Evolutionary conservation across 345 rosid genomes (phyloP).

Genomic region (Syzygium grande): DNA sequence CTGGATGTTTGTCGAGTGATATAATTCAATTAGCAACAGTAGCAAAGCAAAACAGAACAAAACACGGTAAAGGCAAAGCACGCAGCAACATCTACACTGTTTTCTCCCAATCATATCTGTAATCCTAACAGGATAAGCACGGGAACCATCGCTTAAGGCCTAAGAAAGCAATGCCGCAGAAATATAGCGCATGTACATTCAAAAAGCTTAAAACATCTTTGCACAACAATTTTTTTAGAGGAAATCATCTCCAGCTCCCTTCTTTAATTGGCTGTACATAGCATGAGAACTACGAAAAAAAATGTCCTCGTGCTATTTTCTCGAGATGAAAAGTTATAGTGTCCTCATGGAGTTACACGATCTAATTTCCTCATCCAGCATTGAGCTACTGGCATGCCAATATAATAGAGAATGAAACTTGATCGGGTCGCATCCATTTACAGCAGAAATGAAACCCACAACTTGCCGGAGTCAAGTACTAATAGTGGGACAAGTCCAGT

Average conservation of each 20-base stretch:
- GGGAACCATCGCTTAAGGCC: background rate
- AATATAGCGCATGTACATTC: background rate
- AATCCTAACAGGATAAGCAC: background rate
- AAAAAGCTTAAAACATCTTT: background rate
- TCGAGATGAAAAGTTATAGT: background rate
- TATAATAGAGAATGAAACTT: background rate
- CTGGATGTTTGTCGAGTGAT: background rate
- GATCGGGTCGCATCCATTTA: background rate
- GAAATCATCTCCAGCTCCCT: background rate
- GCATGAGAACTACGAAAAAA: background rate
- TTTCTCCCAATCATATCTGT: background rate
- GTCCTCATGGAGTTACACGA: background rate
- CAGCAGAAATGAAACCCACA: background rate
- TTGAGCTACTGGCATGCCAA: background rate
- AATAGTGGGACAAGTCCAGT: background rate
- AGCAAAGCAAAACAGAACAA: background rate
- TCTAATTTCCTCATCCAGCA: background rate
- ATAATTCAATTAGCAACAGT: background rate
- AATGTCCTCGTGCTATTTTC: background rate
- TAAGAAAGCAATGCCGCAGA: background rate
- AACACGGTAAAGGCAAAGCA: background rate
- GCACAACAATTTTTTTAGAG: background rate
- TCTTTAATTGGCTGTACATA: background rate
- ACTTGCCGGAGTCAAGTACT: background rate
- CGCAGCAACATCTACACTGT: background rate